These are phyloP conservation scores for Ophiocordyceps unilateralis DNA, from an alignment of 2,329 filamentous ascomycete genomes.

Conservation along the genomic window DNA sequence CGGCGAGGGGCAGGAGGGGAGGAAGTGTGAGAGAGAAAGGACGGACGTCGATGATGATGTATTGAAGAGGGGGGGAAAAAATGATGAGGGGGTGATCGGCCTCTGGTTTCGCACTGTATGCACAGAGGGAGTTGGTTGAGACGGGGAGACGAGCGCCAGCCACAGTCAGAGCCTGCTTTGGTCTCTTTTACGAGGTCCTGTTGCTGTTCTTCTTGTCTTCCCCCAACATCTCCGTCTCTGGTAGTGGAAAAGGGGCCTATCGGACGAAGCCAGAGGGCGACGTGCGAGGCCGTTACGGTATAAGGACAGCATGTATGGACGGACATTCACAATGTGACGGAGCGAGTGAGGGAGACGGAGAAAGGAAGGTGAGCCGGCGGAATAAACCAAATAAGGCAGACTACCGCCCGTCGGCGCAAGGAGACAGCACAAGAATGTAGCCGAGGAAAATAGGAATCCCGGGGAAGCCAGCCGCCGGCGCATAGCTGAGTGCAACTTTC, in stretches of 20 bases:
- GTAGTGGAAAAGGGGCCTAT: no score
- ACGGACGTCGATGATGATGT: neutral
- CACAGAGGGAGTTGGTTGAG: no score
- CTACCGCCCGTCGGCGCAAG: neutral
- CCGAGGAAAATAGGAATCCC: neutral
- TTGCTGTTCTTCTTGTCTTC: no score
- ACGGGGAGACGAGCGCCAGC: no score
- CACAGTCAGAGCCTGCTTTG: no score
- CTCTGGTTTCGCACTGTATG: no score
- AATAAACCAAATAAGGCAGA: neutral
- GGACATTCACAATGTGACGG: neutral
- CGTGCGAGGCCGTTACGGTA: neutral
- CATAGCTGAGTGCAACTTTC: neutral
- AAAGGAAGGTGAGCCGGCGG: neutral
- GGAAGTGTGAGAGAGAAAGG: neutral
- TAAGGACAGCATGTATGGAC: neutral
- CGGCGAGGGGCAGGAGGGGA: neutral
- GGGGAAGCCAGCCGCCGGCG: neutral
- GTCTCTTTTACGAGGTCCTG: no score
- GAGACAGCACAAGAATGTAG: neutral
- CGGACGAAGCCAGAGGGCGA: no score
- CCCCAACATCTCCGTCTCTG: no score
- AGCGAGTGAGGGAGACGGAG: neutral
- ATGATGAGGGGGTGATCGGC: no score
- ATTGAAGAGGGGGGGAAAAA: neutral